Evolutionary conservation across 2,329 filamentous ascomycete species (phyloP), one percentile per base, ranked within the genome.

Genomic region (Clarireedia hainanense): DNA sequence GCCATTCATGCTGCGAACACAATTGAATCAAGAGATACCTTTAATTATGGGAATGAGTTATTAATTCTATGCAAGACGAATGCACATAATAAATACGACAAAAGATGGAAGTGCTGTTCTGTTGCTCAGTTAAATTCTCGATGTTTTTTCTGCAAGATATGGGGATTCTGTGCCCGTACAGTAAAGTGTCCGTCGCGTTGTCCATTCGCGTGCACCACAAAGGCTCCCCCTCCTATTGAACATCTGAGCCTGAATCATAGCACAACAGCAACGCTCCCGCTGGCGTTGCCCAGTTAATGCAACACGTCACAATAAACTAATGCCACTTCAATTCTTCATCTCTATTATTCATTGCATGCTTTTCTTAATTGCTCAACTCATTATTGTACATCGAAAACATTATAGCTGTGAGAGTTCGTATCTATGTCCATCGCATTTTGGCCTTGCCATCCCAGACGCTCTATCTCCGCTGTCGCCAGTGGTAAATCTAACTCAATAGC

Each of bases 1-100:
- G 57, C 66, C 65, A 60, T 68, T 69, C 68, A 70, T 70, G 48
- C 56, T 52, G 48, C 23, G 47, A 34, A 34, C 10, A 34, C 30
- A 34, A 34, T 34, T 12, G 27, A 34, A 34, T 34, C 26, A 23
- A 37, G 26, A 52, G 26, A 40, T 52, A 34, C 10, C 10, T 12
- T 34, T 34, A 12, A 12, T 34, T 34, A 34, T 12, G 3, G 30
- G 10, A 14, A 34, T 34, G 30, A 1, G 10, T 34, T 34, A 12
- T 9, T 34, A 14, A 12, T 12, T 12, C 30, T 34, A 34, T 34
- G 30, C 30, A 12, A 34, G 10, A 34, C 30, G 2, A 12, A 9
- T 34, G 30, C 30, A 34, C 30, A 12, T 34, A n/a, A 42, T 39
- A 49, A 54, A 54, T 26, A 24, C 27, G 48, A 2, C n/a, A 42